Conservation (phyloP, 805 yeast species). For the Starmerella stigmatis region DNA sequence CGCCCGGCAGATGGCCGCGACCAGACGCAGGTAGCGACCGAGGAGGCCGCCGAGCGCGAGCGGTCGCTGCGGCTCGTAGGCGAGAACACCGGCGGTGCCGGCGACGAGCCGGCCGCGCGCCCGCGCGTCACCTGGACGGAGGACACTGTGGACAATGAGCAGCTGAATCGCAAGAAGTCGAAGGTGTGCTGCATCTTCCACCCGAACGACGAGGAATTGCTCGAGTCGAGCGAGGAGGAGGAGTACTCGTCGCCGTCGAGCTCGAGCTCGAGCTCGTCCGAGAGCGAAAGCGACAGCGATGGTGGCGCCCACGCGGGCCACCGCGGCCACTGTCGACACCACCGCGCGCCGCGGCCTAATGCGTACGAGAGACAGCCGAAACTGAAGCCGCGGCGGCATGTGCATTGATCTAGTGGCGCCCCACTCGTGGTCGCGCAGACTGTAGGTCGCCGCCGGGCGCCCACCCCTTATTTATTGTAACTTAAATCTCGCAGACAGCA, state of each 20-base stretch:
- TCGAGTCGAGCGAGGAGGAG: constrained; percentile 31
- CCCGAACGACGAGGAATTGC: constrained; percentile 33
- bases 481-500: too few relatives aligned
- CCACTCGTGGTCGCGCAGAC: too few relatives aligned
- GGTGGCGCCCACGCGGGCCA: constrained; percentile 25
- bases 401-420: too few relatives aligned
- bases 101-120: constrained; percentile 15
- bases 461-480: neutral
- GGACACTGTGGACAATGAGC: constrained; percentile 81
- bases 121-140: constrained; percentile 72
- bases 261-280: constrained; percentile 21
- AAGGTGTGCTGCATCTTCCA: constrained; percentile 70
- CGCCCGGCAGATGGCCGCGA: neutral
- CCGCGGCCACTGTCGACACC: constrained; percentile 28
- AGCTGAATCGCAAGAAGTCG: constrained; percentile 77
- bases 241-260: constrained; percentile 25
- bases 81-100: neutral
- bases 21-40: neutral
- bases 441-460: too few relatives aligned
- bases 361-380: constrained; percentile 63
- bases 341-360: constrained; percentile 42
- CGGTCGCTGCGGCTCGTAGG: constrained; percentile 3
- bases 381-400: neutral
- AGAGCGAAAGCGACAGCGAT: constrained; percentile 38
- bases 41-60: constrained; percentile 3